Evolutionary conservation across 768 basidiomycete genomes (phyloP).

Genomic region (Vararia minispora): DNA sequence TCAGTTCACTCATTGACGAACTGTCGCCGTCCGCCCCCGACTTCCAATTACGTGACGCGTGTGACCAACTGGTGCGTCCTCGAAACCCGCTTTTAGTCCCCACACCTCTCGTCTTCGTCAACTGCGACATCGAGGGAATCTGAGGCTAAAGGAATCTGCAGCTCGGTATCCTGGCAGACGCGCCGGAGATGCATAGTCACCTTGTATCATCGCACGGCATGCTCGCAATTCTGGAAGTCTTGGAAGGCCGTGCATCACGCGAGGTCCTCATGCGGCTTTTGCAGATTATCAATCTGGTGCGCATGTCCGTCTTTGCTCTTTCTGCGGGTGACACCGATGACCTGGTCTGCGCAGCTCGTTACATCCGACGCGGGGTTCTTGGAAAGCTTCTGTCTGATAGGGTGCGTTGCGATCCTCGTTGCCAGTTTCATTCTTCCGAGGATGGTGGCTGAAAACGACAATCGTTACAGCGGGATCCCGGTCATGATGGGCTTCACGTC

Average conservation of each 20-base stretch:
- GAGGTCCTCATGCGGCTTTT: constrained; percentile 81
- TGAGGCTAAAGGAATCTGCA: constrained; percentile 22
- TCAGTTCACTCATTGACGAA: constrained; percentile 80
- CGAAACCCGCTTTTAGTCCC: no score
- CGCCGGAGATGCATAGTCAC: constrained; percentile 79
- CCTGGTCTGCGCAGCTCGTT: constrained; percentile 25
- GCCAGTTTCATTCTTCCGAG: not conserved
- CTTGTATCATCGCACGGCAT: constrained; percentile 90
- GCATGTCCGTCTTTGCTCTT: constrained; percentile 12
- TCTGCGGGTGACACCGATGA: not conserved
- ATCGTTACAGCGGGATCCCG: constrained; percentile 65
- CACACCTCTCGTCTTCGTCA: not conserved
- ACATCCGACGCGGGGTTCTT: constrained; percentile 69
- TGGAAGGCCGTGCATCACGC: constrained; percentile 78
- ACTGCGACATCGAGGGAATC: constrained; percentile 2
- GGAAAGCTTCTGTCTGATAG: constrained; percentile 92
- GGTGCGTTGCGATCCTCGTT: constrained; percentile 29
- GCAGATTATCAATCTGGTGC: constrained; percentile 81
- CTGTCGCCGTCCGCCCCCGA: constrained; percentile 75
- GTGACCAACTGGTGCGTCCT: constrained; percentile 69
- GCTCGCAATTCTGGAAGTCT: constrained; percentile 87
- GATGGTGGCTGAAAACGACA: constrained; percentile 1
- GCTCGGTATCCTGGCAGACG: constrained; percentile 67
- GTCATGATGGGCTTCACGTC: constrained; percentile 95
- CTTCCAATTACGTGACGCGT: constrained; percentile 73